These are phyloP conservation scores for Pleurotus pulmonarius DNA, from an alignment of 768 basidiomycete species.

Conservation along the genomic window DNA sequence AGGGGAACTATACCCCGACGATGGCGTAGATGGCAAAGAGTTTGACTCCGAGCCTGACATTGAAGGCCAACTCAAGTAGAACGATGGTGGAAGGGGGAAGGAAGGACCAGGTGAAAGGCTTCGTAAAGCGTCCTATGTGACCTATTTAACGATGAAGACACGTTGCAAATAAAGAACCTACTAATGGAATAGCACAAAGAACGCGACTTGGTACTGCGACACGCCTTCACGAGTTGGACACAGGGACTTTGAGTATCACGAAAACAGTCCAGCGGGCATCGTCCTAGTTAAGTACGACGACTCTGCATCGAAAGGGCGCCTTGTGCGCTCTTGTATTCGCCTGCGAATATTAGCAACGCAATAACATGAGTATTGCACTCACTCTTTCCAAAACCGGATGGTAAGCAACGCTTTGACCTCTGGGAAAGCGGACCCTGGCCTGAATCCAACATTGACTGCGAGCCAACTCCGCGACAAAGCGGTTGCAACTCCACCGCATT, in stretches of 20 bases:
- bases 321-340: background rate
- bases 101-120: background rate
- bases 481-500: background rate
- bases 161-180: constrained; percentile 9
- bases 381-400: background rate
- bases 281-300: background rate
- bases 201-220: background rate
- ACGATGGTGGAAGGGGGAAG: background rate
- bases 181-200: constrained; percentile 6
- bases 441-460: background rate
- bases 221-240: background rate
- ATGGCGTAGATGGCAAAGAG: background rate
- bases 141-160: constrained; percentile 7
- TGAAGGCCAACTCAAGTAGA: no score
- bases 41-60: constrained; percentile 1
- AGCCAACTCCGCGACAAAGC: background rate
- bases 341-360: background rate
- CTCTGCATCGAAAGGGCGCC: background rate
- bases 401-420: constrained; percentile 6
- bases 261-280: background rate
- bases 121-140: background rate
- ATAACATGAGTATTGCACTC: background rate
- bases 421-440: constrained; percentile 3
- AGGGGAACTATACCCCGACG: background rate
- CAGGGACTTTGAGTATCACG: background rate